A percentile compares a stretch with the other conserved stretches of the same genome.
Evolutionary conservation across 1,284 basidiomycete genomes (phyloP).

Genomic region (Vanrija pseudolonga): DNA sequence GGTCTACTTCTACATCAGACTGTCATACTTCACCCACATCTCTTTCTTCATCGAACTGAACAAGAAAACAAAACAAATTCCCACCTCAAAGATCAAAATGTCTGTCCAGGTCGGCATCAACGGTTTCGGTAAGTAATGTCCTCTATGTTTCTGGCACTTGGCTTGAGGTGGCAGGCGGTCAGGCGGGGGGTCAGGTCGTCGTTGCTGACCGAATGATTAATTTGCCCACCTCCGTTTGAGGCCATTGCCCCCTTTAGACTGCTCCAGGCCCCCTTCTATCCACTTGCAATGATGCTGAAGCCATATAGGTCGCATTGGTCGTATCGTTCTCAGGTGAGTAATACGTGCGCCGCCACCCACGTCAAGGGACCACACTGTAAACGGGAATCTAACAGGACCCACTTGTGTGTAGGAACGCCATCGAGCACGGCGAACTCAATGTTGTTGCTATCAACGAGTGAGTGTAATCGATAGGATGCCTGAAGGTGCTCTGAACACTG

Average conservation of each 20-base stretch:
- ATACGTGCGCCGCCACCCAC: background rate
- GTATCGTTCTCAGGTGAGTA: constrained; percentile 74
- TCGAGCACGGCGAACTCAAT: constrained; percentile 70
- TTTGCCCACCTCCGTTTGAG: no score
- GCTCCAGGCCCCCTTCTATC: background rate
- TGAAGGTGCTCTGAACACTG: background rate
- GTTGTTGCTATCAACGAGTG: constrained; percentile 89
- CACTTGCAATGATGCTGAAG: background rate
- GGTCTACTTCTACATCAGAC: no score
- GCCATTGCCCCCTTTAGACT: no score
- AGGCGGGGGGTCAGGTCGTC: background rate
- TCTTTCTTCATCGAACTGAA: no score
- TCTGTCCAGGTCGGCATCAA: constrained; percentile 87
- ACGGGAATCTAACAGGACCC: background rate
- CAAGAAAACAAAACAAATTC: constrained; percentile 6
- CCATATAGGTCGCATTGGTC: constrained; percentile 83
- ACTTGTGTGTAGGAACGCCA: constrained; percentile 65
- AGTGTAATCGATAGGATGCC: constrained; percentile 39
- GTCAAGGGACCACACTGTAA: background rate
- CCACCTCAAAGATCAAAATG: constrained; percentile 38
- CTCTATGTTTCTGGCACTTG: background rate
- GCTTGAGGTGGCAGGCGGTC: background rate
- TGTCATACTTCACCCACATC: no score
- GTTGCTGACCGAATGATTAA: background rate
- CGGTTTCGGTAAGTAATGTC: constrained; percentile 72